Conservation (phyloP, 2,329 filamentous ascomycete genomes). For the Coniella vitis region DNA sequence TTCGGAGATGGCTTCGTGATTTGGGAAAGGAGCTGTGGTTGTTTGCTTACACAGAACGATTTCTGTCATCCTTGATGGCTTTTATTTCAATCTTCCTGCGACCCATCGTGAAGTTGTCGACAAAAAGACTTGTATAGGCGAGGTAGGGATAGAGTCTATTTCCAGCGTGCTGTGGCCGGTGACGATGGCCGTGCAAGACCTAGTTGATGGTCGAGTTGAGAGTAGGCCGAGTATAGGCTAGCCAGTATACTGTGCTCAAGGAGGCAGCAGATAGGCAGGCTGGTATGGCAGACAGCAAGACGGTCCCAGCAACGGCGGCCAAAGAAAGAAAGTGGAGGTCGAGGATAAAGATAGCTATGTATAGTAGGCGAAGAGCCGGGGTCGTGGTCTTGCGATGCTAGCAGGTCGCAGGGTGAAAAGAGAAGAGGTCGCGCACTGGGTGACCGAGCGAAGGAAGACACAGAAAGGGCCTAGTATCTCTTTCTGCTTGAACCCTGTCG, state of each 20-base stretch:
- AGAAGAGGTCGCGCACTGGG: constrained; percentile 1
- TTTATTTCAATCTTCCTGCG: constrained; percentile 99
- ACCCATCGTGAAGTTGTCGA: constrained; percentile 60
- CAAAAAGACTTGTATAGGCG: constrained; percentile 2
- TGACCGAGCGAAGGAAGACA: neutral
- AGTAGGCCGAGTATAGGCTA: constrained; percentile 16
- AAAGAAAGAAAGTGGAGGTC: constrained; percentile 3
- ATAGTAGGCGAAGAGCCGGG: constrained; percentile 3
- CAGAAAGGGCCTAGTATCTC: neutral
- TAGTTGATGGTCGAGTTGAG: constrained; percentile 7
- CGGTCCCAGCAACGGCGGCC: constrained; percentile 1
- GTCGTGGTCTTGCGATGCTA: constrained; percentile 4
- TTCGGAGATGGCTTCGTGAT: neutral
- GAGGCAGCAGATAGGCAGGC: neutral
- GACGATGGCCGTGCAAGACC: constrained; percentile 13
- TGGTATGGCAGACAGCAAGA: neutral
- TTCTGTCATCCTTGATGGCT: constrained; percentile 97
- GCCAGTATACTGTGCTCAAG: neutral
- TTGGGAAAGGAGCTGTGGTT: neutral
- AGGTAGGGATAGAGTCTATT: constrained; percentile 8
- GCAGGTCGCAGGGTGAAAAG: neutral
- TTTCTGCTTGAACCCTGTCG: neutral
- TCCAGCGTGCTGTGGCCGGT: constrained; percentile 11
- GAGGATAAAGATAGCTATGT: constrained; percentile 11
- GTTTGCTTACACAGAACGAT: constrained; percentile 84